These are phyloP conservation scores for Echinochloa phyllopogon DNA, from an alignment of 176 grass and related monocot species.

Conservation along the genomic window DNA sequence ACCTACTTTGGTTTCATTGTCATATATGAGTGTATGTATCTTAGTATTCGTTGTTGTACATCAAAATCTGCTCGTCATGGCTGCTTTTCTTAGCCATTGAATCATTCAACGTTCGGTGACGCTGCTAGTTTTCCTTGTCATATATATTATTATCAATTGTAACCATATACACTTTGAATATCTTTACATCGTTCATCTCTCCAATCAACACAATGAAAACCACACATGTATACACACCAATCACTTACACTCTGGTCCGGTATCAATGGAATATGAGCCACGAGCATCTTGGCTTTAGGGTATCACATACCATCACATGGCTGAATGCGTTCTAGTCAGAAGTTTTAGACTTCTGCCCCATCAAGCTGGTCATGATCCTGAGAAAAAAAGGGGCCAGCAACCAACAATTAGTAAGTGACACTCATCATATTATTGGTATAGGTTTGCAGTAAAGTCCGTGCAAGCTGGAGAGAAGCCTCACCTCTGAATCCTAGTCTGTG, in stretches of 20 bases:
- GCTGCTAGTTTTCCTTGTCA: no score
- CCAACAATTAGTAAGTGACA: neutral
- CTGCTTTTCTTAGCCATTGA: no score
- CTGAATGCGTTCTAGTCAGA: slow-evolving; percentile 30
- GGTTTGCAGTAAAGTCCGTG: slow-evolving; percentile 10
- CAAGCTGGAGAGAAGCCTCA: slow-evolving; percentile 31
- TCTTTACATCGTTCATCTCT: neutral
- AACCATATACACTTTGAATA: neutral
- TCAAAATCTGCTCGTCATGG: no score
- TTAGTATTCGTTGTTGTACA: no score
- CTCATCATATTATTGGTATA: neutral
- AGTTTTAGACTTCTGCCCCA: slow-evolving; percentile 34
- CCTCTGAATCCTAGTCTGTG: slow-evolving; percentile 65
- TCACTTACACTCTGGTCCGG: neutral
- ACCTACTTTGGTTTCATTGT: no score
- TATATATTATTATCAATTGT: slow-evolving; percentile 5
- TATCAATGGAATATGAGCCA: neutral
- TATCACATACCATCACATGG: neutral
- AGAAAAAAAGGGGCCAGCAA: slow-evolving; percentile 8
- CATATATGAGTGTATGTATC: no score
- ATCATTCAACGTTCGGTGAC: no score
- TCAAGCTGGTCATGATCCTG: slow-evolving; percentile 54
- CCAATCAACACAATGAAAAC: slow-evolving; percentile 18
- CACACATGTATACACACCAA: slow-evolving; percentile 27
- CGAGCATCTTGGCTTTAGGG: slow-evolving; percentile 4